Evolutionary conservation across 2,329 filamentous ascomycete species (phyloP).

Genomic region (Trichoderma gracile): DNA sequence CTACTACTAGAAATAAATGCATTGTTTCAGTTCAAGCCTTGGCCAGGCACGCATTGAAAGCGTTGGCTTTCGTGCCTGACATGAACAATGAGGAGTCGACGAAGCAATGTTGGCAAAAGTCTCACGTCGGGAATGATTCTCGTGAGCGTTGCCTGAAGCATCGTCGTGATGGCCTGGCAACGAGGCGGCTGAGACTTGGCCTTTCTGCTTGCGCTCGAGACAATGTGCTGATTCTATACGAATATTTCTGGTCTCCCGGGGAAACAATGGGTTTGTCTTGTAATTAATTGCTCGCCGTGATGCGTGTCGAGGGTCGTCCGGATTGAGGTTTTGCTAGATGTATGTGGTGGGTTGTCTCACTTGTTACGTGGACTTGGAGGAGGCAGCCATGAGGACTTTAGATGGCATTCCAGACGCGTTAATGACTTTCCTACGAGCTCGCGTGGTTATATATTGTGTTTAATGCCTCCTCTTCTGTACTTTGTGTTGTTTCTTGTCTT

Average conservation of each 20-base stretch:
- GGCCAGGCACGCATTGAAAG: slow-evolving; percentile 27
- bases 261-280: slow-evolving; percentile 7
- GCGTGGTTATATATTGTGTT: no score
- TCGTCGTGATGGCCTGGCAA: neutral
- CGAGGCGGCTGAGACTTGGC: slow-evolving; percentile 2
- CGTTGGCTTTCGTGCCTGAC: neutral
- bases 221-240: neutral
- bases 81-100: neutral
- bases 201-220: neutral
- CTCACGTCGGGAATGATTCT: slow-evolving; percentile 18
- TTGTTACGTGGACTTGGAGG: neutral
- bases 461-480: neutral
- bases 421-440: neutral
- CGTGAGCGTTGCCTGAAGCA: neutral
- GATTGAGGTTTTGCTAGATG: neutral
- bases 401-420: slow-evolving; percentile 9
- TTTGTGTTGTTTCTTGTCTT: neutral
- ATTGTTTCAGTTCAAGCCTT: slow-evolving; percentile 24
- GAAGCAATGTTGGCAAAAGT: neutral
- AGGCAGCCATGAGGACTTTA: neutral
- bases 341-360: neutral
- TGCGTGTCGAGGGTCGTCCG: neutral
- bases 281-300: no score
- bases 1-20: neutral
- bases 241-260: neutral